These are phyloP conservation scores for Diaporthe citrichinensis DNA, from an alignment of 2,329 filamentous ascomycete genomes.

Conservation along the genomic window DNA sequence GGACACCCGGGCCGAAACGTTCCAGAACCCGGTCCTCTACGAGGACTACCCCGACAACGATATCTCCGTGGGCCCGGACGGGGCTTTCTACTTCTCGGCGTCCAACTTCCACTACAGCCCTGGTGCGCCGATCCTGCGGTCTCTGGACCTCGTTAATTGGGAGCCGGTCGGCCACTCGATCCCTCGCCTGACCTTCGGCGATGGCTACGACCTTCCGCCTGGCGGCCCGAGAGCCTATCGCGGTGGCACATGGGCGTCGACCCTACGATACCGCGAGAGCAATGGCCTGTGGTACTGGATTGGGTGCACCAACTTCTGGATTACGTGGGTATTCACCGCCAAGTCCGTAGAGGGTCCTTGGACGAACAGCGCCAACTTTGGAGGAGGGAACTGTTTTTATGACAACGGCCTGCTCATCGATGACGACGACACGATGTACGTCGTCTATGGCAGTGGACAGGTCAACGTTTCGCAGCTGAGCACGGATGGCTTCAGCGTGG, in stretches of 20 bases:
- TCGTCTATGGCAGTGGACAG: conserved; percentile 65
- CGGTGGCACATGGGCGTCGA: conserved; percentile 69
- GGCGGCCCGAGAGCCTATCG: conserved; percentile 61
- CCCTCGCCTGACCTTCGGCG: conserved; percentile 60
- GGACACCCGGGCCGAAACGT: conserved; percentile 6
- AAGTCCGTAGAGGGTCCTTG: conserved; percentile 58
- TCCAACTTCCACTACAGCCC: conserved; percentile 35
- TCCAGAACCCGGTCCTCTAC: conserved; percentile 47
- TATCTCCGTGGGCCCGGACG: conserved; percentile 18
- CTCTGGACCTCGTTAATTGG: conserved; percentile 69
- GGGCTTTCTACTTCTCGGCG: conserved; percentile 25
- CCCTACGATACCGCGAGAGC: conserved; percentile 64
- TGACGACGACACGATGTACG: conserved; percentile 71
- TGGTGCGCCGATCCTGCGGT: conserved; percentile 68
- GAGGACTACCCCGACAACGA: conserved; percentile 53
- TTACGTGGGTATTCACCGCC: conserved; percentile 69
- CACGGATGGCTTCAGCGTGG: conserved; percentile 60
- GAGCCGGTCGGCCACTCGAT: conserved; percentile 61
- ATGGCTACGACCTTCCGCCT: conserved; percentile 61
- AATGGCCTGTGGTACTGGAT: conserved; percentile 69
- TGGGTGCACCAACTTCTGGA: conserved; percentile 65
- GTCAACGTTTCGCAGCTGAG: conserved; percentile 67
- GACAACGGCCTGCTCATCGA: conserved; percentile 71
- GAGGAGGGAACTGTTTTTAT: conserved; percentile 65
- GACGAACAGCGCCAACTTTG: conserved; percentile 54